These are phyloP conservation scores for Pelargonium myrrhifolium DNA, from an alignment of 441 rosid genomes.

Conservation along the genomic window DNA sequence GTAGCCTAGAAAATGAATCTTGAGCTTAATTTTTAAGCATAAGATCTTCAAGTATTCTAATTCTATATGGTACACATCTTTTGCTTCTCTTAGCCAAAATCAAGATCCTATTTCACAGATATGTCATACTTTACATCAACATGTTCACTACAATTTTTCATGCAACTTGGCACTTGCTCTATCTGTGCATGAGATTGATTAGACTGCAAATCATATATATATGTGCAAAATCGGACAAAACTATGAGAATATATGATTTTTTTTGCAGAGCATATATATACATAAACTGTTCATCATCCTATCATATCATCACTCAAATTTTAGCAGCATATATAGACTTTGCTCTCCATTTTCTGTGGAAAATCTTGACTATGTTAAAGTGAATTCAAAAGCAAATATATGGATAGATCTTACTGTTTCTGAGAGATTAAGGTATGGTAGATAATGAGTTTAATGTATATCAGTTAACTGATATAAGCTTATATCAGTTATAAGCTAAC, in stretches of 20 bases:
- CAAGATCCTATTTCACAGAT: slow-evolving; percentile 33
- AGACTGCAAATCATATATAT: neutral
- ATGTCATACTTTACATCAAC: slow-evolving; percentile 36
- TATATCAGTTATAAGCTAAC: too few species aligned
- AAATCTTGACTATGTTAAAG: neutral
- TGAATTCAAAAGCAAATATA: neutral
- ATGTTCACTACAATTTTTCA: slow-evolving; percentile 21
- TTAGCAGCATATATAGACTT: neutral
- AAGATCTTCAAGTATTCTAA: slow-evolving; percentile 31
- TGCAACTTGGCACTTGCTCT: slow-evolving; percentile 12
- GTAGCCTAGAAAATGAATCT: slow-evolving; percentile 38
- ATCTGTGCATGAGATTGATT: slow-evolving; percentile 3
- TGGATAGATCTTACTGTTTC: neutral
- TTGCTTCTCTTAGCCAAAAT: slow-evolving; percentile 21
- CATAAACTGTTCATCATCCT: neutral
- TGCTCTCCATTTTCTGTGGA: neutral
- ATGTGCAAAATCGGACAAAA: slow-evolving; percentile 2
- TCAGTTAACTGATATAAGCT: too few species aligned
- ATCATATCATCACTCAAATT: neutral
- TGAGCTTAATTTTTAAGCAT: slow-evolving; percentile 19
- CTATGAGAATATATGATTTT: neutral
- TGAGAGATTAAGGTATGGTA: neutral
- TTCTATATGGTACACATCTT: slow-evolving; percentile 22
- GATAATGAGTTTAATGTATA: too few species aligned
- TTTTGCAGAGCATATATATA: neutral